A percentile compares a stretch with the other conserved stretches of the same genome.
Conservation (phyloP, 306 rosid species). For the Carpinus fangiana region DNA sequence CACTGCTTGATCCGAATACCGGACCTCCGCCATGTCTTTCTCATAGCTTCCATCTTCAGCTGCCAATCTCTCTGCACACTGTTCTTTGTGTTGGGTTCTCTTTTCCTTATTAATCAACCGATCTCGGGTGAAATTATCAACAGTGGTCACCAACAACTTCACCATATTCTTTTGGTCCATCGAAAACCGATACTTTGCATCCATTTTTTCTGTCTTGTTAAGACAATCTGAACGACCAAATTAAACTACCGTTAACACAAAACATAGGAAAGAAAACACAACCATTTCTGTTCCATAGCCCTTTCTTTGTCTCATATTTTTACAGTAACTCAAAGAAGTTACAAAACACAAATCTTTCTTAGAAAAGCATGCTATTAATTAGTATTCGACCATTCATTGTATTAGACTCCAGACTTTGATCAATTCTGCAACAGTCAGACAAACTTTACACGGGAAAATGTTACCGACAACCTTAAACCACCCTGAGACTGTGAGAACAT, state of each 20-base stretch:
- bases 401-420: no score
- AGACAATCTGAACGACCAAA: constrained; percentile 18
- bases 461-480: neutral
- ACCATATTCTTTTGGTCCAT: constrained; percentile 75
- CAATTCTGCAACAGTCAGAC: no score
- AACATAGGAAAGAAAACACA: neutral
- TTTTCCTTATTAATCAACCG: constrained; percentile 66
- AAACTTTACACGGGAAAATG: no score
- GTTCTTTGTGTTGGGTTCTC: constrained; percentile 72
- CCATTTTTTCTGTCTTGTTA: constrained; percentile 35
- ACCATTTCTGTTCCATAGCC: neutral
- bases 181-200: constrained; percentile 49
- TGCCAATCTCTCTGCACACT: constrained; percentile 91
- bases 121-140: constrained; percentile 63
- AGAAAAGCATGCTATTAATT: no score
- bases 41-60: constrained; percentile 77
- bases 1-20: constrained; percentile 90
- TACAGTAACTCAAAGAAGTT: neutral
- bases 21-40: constrained; percentile 55
- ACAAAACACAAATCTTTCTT: neutral
- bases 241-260: neutral
- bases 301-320: neutral
- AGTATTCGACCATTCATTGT: no score
- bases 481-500: neutral
- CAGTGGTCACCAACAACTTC: constrained; percentile 51